Evolutionary conservation across 495 filamentous ascomycete genomes (phyloP), one percentile per base, ranked within the genome.

Genomic region (Antarctomyces pellizariae): DNA sequence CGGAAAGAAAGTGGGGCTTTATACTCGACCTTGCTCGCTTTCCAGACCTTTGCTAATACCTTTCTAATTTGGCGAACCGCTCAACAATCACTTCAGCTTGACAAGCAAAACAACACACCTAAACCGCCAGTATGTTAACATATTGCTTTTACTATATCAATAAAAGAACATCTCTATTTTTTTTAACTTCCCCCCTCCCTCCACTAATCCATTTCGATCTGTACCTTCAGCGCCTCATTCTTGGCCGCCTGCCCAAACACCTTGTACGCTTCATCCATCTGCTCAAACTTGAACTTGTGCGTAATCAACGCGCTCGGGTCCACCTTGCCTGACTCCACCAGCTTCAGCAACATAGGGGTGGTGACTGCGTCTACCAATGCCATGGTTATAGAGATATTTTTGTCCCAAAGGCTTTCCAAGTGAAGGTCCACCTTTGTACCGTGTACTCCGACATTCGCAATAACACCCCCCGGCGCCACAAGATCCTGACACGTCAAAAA

Each of bases 401-500:
- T 47, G 33, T 48, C 37, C 49, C 55, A 52, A 20, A 60, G 32
- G 10, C 33, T 43, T 28, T 56, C 47, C 20, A 55, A 33, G 24
- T 52, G 49, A 9, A 64, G 33, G 25, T 54, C 47, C 1, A 51
- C 56, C 28, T 48, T 50, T 1, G 30, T 38, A 9, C 42, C 39
- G 39, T 61, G 56, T 7, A 62, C 59, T 7, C 62, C 59, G 8
- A 64, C 50, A 36, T 57, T 62, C 5, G 59, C 59, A 35, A 66
- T 54, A 0, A 47, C 36, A 7, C 59, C 59, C 3, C 56, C 57
- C 0, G 53, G 41, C 3, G 48, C 57, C 2, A 67, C 49, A 7
- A 67, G 26, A n/a, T 48, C 38, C 36, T 62, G 58, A 24, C 45
- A 46, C 29, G 57, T 31, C 16, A 49, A 46, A 34, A 62, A 56